Base-by-base conservation (phyloP, 176 grass and related monocot species). In the Pontederia paniculata region DNA sequence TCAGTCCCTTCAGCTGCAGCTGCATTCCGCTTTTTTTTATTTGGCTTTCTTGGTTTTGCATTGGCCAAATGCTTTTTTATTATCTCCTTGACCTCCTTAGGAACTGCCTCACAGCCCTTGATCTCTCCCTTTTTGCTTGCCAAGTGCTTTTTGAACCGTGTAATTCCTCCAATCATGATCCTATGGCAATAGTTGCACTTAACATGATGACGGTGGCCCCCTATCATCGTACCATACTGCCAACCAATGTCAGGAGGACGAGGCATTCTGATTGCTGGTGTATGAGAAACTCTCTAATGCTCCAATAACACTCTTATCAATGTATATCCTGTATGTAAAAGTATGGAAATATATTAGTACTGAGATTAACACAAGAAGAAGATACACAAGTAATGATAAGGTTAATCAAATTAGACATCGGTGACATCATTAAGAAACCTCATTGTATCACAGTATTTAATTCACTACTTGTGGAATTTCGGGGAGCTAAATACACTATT, bases 221-320 rank as follows among this genome's bases (percentile, higher is more conserved):
- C 69, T n/a, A 72, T 72, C 69, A 72, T 72, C 3, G 69, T 62
- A 62, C 69, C 69, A 72, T 62, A 58, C 45, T 72, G 57, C 56
- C 56, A 62, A 17, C 57, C 69, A 23, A 71, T 71, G 57, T 72
- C 69, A 41, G 28, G 28, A 12, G 57, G 56, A 22, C 56, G 69
- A 44, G 69, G 69, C 68, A 70, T 70, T 60, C 7, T 37, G 28
- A 37, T 6, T 37, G 28, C 18, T 21, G 57, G 11, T 52, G 23
- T 45, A 23, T 20, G 17, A 15, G 52, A 52, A 62, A 22, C 20
- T 63, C 10, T 20, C 18, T 21, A 20, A 54, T 12, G 5, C 53
- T 12, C 13, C 14, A 22, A 19, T 55, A 12, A 55, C 21, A 13
- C 13, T 25, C 13, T 19, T 55, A 55, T 23, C 23, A 23, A 28